Evolutionary conservation across 2,329 filamentous ascomycete species (phyloP), one percentile per base, ranked within the genome.

Genomic region (Chalaropsis ovoidea): DNA sequence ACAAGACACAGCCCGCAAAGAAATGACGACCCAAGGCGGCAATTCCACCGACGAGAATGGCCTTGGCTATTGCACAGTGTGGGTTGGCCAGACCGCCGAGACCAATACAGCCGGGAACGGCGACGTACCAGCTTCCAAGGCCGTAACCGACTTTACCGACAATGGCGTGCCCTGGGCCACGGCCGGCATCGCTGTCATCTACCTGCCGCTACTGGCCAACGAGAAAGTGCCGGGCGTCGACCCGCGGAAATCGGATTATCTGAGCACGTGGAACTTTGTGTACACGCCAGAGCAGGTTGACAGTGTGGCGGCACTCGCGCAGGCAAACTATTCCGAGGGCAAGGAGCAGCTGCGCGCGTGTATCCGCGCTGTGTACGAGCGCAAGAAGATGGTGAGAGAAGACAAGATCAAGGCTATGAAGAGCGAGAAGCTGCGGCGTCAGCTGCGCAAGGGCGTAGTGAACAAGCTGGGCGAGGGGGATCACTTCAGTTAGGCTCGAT

Each of bases 241-340:
- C 70, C 94, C 94, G 0, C 85, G 86, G 27, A 83, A 82, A 1
- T 88, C 84, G 64, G 90, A 96, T 68, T 97, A 91, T 75, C 85
- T 97, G 78, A 90, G 86, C 70, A 99, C 94, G 0, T 99, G 94
- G 94, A 99, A 99, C 73, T 97, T 97, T 73, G 86, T 96, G 39
- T 99, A 97, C 74, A 95, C 89, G 1, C 87, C 91, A 0, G 86
- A 94, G 66, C 87, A 99, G 74, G 86, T 99, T 63, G 92, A 97
- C 70, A 83, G 84, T 31, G 90, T 95, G 0, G 87, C 96, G 1
- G 80, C 82, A 4, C 81, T 99, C 35, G 92, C 94, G 0, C 81
- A 85, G 65, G 90, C 90, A 11, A 99, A 99, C 75, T 99, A 90
- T 70, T 80, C 83, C 5, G 90, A 95, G 73, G 91, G 93, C 0